Percentiles rank a stretch among this genome's conserved stretches.
Evolutionary conservation across 805 yeast species (phyloP).

Genomic region (Metschnikowia santaceciliae): DNA sequence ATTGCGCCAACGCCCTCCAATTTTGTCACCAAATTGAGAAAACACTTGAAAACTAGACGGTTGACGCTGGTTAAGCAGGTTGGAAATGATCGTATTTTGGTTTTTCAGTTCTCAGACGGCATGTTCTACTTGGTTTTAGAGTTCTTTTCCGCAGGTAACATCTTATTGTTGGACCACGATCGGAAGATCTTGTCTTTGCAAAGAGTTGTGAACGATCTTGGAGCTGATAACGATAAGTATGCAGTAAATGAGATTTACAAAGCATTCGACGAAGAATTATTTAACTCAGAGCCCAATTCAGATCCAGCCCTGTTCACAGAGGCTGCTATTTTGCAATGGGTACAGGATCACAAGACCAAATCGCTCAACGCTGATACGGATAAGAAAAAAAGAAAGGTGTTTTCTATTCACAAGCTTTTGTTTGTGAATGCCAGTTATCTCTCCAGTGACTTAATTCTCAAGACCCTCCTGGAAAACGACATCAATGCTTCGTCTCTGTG

Average conservation of each 20-base stretch:
- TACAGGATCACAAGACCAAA: conserved; percentile 28
- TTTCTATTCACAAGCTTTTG: conserved; percentile 65
- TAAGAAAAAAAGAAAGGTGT: conserved; percentile 39
- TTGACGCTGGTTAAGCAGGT: conserved; percentile 70
- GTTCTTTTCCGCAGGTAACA: conserved; percentile 93
- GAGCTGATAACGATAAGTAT: conserved; percentile 50
- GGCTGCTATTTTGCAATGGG: conserved; percentile 39
- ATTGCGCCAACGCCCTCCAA: conserved; percentile 79
- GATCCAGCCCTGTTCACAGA: conserved; percentile 20
- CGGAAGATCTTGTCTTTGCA: conserved; percentile 67
- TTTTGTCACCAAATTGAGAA: conserved; percentile 81
- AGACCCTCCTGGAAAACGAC: conserved; percentile 43
- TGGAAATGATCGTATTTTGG: conserved; percentile 77
- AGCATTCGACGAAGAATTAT: conserved; percentile 53
- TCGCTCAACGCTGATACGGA: conserved; percentile 11
- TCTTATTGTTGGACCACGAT: conserved; percentile 68
- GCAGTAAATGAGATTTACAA: conserved; percentile 73
- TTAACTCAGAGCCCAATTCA: conserved; percentile 23
- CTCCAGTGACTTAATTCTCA: conserved; percentile 74
- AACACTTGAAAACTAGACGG: conserved; percentile 78
- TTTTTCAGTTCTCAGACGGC: conserved; percentile 82
- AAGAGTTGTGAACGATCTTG: conserved; percentile 73
- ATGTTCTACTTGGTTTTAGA: conserved; percentile 73
- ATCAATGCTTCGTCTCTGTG: conserved; percentile 45
- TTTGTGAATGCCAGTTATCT: conserved; percentile 68